Evolutionary conservation across 495 filamentous ascomycete genomes (phyloP), one percentile per base, ranked within the genome.

Genomic region (Hyaloscypha finlandica): DNA sequence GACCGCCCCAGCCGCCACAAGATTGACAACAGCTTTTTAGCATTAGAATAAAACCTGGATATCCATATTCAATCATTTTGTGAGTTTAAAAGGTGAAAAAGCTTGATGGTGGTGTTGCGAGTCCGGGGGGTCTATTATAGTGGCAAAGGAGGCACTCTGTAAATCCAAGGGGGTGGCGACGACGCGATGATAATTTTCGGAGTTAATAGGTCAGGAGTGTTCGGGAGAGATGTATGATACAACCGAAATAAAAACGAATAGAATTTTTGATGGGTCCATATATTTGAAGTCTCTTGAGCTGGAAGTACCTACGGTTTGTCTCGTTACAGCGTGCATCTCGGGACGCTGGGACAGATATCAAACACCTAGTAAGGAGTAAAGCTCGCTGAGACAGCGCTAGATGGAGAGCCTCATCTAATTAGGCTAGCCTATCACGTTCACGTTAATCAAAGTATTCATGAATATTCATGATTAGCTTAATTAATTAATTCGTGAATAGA

Each of bases 251-350:
- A 61, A 60, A 66, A 66, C 53, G 37, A 30, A 66, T 66, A 66
- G 55, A 66, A 66, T 61, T 61, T 66, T 61, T 30, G 22, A 25
- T 31, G 58, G 14, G 39, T 60, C 61, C 57, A 65, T 58, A 58
- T 53, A 58, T 65, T 65, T 65, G 31, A 65, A 42, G 33, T 65
- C 63, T 35, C 25, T 65, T 65, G 54, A 65, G 58, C 53, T 65
- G 5, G 52, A 65, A 65, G 63, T 59, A 65, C 63, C 63, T 65
- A 65, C 63, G 53, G 42, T 59, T 65, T 65, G 63, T 65, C 53
- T 65, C 63, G 63, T 65, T 59, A 65, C 52, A 33, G 63, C 53
- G 63, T 31, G 63, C 30, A 45, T 55, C 25, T 25, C 25, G 25
- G 2, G 25, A 25, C 25, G 25, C 25, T 1, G 25, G 25, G 25